Base-by-base conservation (phyloP, 495 filamentous ascomycete genomes). In the Aspergillus steynii region DNA sequence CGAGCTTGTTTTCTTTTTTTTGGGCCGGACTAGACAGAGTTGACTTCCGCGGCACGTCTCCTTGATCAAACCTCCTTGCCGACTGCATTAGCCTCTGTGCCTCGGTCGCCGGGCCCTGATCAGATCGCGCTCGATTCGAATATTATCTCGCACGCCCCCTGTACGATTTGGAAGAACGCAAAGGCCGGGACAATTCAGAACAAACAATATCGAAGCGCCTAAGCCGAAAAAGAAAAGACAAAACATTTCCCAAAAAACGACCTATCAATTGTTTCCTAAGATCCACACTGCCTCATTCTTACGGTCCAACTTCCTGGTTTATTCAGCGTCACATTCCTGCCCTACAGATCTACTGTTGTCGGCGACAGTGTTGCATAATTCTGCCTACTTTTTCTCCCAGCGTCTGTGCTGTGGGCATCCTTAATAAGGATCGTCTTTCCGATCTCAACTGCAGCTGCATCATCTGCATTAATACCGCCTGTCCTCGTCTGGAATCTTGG, bases 311-410 rank as follows among this genome's bases (percentile, higher is more conserved):
- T 68, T 50, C 68, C 58, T 69, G 66, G 64, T 56, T 20, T 58
- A 61, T 70, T 65, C 68, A 68, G 70, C 65, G 59, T 76, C 70
- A 74, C 76, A 79, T 79, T 79, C 76, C 72, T 77, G 73, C 76
- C 74, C 72, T 79, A 79, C 68, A 59, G 65, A 68, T 69, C 73
- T 71, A 65, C 64, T 68, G 66, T 64, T 71, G 63, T 71, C 73
- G 68, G 60, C 69, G 62, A 28, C 51, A 32, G 53, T 46, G 32
- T 67, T 70, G 68, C 74, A 71, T 72, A 60, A 61, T 62, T 60
- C 65, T 68, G 58, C 56, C 59, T 68, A 52, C 37, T 32, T 42
- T 54, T 45, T 48, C 14, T 28, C 59, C 55, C 54, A 64, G 62
- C 62, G 53, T 64, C 59, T 60, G 61, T 60, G 51, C 52, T 58